Evolutionary conservation across 2,329 filamentous ascomycete species (phyloP).

Genomic region (Bipolaris zeicola): DNA sequence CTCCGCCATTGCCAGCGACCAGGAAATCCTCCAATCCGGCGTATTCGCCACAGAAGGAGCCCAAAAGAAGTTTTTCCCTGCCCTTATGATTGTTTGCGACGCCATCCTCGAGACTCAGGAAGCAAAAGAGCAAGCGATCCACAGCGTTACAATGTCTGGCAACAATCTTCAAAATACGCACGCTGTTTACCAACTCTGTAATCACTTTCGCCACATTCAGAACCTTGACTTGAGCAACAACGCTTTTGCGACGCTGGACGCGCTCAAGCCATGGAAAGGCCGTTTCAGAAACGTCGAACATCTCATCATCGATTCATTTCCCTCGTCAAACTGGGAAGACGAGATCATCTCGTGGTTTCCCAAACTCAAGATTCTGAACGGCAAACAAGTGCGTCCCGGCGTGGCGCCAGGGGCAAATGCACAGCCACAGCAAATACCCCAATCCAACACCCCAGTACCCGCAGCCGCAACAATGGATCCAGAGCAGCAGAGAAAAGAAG

Average conservation of each 20-base stretch:
- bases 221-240: slow-evolving; percentile 91
- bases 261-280: slow-evolving; percentile 75
- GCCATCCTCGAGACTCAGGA: slow-evolving; percentile 72
- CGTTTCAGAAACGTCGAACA: slow-evolving; percentile 81
- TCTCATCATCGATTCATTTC: slow-evolving; percentile 66
- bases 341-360: slow-evolving; percentile 84
- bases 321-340: slow-evolving; percentile 60
- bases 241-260: slow-evolving; percentile 69
- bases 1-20: slow-evolving; percentile 75
- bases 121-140: slow-evolving; percentile 77
- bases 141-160: slow-evolving; percentile 79
- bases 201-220: slow-evolving; percentile 81
- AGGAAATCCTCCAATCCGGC: slow-evolving; percentile 72
- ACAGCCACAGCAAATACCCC: slow-evolving; percentile 6
- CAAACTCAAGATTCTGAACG: slow-evolving; percentile 77
- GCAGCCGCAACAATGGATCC: slow-evolving; percentile 1
- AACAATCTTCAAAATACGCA: slow-evolving; percentile 77
- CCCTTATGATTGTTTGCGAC: slow-evolving; percentile 85
- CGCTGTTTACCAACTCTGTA: slow-evolving; percentile 74
- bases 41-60: slow-evolving; percentile 75
- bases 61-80: slow-evolving; percentile 87
- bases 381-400: slow-evolving; percentile 72
- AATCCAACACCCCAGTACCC: slow-evolving; percentile 24
- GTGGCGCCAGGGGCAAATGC: slow-evolving; percentile 38
- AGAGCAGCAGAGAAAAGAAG: slow-evolving; percentile 60